Evolutionary conservation across 495 filamentous ascomycete species (phyloP).

Genomic region (Sordaria brevicollis): DNA sequence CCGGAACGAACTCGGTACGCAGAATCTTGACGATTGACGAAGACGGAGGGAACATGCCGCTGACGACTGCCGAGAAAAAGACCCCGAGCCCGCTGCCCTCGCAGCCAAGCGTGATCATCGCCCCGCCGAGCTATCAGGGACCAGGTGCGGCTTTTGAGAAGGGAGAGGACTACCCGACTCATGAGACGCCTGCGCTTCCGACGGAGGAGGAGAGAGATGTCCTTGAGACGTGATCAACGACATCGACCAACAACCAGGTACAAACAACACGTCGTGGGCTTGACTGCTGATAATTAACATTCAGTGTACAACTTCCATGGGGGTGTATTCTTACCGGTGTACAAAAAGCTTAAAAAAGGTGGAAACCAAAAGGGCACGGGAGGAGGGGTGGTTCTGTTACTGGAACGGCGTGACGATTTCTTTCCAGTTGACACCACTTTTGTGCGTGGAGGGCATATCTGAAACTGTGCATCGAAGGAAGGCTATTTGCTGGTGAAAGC

Average conservation of each 20-base stretch:
- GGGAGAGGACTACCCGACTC: slow-evolving; percentile 27
- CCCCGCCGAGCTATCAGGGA: slow-evolving; percentile 34
- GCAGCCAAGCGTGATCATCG: slow-evolving; percentile 7
- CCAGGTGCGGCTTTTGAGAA: slow-evolving; percentile 37
- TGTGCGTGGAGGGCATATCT: neutral
- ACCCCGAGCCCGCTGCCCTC: slow-evolving; percentile 1
- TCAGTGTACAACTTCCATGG: neutral
- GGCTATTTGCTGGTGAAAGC: neutral
- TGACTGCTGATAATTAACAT: neutral
- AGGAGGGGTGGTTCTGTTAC: neutral
- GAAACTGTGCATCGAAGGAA: neutral
- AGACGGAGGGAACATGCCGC: slow-evolving; percentile 7
- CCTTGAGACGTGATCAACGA: slow-evolving; percentile 22
- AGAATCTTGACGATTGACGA: slow-evolving; percentile 15
- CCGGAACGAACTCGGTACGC: slow-evolving; percentile 19
- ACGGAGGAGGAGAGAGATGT: slow-evolving; percentile 34
- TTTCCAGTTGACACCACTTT: neutral
- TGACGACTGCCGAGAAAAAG: slow-evolving; percentile 1
- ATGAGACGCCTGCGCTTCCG: slow-evolving; percentile 25
- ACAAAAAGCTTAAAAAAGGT: neutral
- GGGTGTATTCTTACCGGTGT: neutral
- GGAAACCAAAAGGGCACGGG: neutral
- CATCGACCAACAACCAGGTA: neutral
- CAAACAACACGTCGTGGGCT: neutral
- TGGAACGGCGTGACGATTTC: neutral